phyloP scores from a whole-genome alignment of 2,329 filamentous ascomycete species.

The Fusarium zealandicum region DNA sequence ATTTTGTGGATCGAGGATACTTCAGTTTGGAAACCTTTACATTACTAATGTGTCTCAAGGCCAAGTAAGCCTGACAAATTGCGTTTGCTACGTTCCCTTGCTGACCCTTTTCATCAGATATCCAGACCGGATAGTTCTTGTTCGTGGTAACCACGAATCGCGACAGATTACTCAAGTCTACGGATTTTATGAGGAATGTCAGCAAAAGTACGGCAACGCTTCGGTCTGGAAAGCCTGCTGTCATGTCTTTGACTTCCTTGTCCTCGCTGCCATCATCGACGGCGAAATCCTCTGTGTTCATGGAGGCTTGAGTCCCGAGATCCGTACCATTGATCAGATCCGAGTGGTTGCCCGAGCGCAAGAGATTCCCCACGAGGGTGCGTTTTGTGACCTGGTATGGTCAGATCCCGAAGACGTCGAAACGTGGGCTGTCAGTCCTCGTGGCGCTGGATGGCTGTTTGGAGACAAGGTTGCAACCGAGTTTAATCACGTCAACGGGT shows the following conservation, averaged over 20 bases:
- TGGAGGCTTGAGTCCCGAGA: slow-evolving; percentile 86
- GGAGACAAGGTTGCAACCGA: slow-evolving; percentile 97
- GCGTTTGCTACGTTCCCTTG: background rate
- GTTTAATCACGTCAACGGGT: slow-evolving; percentile 95
- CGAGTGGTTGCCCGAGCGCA: slow-evolving; percentile 97
- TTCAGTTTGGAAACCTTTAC: slow-evolving; percentile 99
- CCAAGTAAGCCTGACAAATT: slow-evolving; percentile 59
- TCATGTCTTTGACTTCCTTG: slow-evolving; percentile 98
- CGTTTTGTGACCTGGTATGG: slow-evolving; percentile 98
- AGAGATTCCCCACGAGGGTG: slow-evolving; percentile 97
- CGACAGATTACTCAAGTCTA: slow-evolving; percentile 98
- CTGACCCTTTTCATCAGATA: slow-evolving; percentile 66
- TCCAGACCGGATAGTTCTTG: slow-evolving; percentile 91
- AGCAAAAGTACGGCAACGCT: slow-evolving; percentile 96
- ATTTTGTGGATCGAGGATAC: slow-evolving; percentile 97
- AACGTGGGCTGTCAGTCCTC: slow-evolving; percentile 92
- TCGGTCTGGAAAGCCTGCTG: slow-evolving; percentile 99
- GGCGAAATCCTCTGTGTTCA: slow-evolving; percentile 99
- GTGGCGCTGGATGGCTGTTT: slow-evolving; percentile 97
- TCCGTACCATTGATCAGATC: slow-evolving; percentile 98
- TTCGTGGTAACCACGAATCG: slow-evolving; percentile 97
- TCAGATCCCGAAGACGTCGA: slow-evolving; percentile 97
- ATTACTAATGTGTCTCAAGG: slow-evolving; percentile 92
- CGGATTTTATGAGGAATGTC: slow-evolving; percentile 98
- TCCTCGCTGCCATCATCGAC: slow-evolving; percentile 95